These are phyloP conservation scores for Arthrobotrys sphaeroides DNA, from an alignment of 2,329 filamentous ascomycete species.

Conservation along the genomic window DNA sequence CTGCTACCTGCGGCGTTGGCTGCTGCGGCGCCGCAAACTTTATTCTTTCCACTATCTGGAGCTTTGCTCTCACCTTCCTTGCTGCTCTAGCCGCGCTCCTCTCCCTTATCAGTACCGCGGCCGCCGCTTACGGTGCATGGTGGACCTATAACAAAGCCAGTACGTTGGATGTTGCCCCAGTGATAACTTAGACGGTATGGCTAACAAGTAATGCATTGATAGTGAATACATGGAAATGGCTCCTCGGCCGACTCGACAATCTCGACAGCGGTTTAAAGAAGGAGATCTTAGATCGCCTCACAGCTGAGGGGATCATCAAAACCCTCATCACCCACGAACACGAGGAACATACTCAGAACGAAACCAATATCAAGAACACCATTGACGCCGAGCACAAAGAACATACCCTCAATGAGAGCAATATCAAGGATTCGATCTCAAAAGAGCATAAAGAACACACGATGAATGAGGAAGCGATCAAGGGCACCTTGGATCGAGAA, in stretches of 20 bases:
- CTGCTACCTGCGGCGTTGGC: background rate
- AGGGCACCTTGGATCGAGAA: too few relatives aligned
- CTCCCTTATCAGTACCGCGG: background rate
- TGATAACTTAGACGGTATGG: background rate
- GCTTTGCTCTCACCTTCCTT: background rate
- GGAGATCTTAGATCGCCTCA: background rate
- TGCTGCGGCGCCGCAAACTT: background rate
- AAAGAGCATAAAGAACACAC: too few relatives aligned
- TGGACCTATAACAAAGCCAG: background rate
- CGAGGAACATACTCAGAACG: background rate
- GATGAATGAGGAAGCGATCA: too few relatives aligned
- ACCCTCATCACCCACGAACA: background rate
- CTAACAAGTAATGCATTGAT: background rate
- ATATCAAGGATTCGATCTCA: too few relatives aligned
- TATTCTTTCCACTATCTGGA: background rate
- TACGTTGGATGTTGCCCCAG: background rate
- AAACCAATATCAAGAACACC: background rate
- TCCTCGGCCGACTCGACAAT: background rate
- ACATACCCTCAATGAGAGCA: too few relatives aligned
- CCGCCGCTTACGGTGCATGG: background rate
- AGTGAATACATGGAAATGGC: background rate
- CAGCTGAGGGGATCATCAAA: background rate
- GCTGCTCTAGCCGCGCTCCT: background rate
- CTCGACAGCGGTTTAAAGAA: background rate
- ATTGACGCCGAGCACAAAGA: too few relatives aligned